A percentile compares a stretch with the other conserved stretches of the same genome.
Evolutionary conservation across 1,139 yeast genomes (phyloP).

Genomic region (Debaryomyces nepalensis): DNA sequence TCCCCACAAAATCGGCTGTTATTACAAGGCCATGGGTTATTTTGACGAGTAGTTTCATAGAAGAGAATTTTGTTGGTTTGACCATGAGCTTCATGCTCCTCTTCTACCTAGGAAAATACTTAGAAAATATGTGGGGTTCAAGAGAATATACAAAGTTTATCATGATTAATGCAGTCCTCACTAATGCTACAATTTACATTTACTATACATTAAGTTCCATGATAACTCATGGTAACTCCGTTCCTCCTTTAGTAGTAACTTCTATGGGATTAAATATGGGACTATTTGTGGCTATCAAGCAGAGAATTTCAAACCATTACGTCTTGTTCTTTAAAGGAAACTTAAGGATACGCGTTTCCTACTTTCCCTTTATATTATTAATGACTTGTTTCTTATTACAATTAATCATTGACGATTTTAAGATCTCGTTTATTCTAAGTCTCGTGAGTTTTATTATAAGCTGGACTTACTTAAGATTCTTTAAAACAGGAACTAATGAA

Average conservation of each 20-base stretch:
- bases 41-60: conserved; percentile 39
- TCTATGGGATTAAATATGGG: conserved; percentile 48
- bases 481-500: conserved; percentile 47
- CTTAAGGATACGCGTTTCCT: conserved; percentile 42
- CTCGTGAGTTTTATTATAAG: conserved; percentile 38
- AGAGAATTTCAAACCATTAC: conserved; percentile 49
- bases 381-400: conserved; percentile 23
- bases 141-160: conserved; percentile 37
- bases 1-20: conserved; percentile 44
- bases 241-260: conserved; percentile 43
- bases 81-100: conserved; percentile 30
- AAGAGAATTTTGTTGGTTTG: conserved; percentile 38
- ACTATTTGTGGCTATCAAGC: conserved; percentile 48
- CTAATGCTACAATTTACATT: conserved; percentile 40
- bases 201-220: conserved; percentile 40
- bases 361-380: conserved; percentile 41
- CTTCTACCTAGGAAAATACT: conserved; percentile 42
- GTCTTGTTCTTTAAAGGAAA: conserved; percentile 45
- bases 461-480: conserved; percentile 47
- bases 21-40: conserved; percentile 45
- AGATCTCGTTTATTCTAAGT: conserved; percentile 31
- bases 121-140: conserved; percentile 46
- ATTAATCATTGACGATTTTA: conserved; percentile 35
- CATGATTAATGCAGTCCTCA: conserved; percentile 26
- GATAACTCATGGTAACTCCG: conserved; percentile 34